Conservation (phyloP, 257 asterid genomes). For the Nicotiana tomentosiformis region DNA sequence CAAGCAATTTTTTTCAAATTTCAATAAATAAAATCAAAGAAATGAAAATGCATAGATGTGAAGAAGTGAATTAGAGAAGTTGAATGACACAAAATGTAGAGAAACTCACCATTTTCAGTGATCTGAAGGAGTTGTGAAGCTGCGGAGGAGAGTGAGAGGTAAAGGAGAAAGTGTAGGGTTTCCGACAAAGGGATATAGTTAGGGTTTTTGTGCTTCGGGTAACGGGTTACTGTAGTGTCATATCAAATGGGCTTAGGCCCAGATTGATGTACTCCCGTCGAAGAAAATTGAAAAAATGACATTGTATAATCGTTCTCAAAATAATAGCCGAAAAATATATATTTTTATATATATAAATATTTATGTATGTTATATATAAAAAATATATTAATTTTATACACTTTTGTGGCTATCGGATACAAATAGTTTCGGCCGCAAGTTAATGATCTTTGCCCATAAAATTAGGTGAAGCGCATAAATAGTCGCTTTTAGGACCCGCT, state of each 20-base stretch:
- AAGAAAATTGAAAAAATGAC: no score
- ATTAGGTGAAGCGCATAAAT: no score
- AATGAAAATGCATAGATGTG: background rate
- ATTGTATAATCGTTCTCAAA: no score
- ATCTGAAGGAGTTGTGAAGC: background rate
- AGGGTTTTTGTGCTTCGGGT: background rate
- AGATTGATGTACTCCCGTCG: background rate
- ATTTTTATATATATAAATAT: no score
- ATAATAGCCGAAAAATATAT: no score
- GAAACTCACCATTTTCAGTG: constrained; percentile 19
- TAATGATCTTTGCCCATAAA: no score
- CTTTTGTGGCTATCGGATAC: no score
- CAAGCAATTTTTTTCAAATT: background rate
- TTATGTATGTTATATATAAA: no score
- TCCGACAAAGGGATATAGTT: background rate
- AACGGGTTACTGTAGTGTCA: background rate
- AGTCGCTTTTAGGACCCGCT: no score
- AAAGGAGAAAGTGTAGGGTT: background rate
- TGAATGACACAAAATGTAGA: background rate
- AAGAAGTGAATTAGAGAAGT: background rate
- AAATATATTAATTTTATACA: no score
- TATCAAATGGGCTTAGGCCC: background rate
- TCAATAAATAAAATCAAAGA: background rate
- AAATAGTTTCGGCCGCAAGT: no score
- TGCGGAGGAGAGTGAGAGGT: background rate